A percentile compares a stretch with the other conserved stretches of the same genome.
phyloP scores from a whole-genome alignment of 1,139 yeast genomes.

The Suhomyces choctaworum region DNA sequence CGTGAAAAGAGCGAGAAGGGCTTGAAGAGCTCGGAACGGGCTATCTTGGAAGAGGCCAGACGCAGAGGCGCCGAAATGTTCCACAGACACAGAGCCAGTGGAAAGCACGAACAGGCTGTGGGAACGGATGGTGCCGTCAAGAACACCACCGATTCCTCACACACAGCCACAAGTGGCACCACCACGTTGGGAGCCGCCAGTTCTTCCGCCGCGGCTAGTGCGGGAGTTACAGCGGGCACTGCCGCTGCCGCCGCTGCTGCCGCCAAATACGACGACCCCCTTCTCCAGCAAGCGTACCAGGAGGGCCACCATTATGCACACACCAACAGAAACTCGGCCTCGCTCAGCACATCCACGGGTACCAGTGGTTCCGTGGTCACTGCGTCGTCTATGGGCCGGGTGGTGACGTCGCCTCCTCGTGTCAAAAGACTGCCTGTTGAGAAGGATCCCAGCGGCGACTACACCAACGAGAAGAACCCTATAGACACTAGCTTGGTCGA shows the following conservation, averaged over 20 bases:
- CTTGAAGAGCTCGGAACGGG: conserved; percentile 1
- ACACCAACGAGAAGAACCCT: conserved; percentile 33
- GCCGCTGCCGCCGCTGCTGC: conserved; percentile 10
- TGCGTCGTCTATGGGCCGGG: conserved; percentile 30
- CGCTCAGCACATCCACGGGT: neutral
- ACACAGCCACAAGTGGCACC: neutral
- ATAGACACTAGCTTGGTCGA: conserved; percentile 25
- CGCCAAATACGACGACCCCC: neutral
- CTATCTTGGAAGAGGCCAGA: neutral
- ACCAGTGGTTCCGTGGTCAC: conserved; percentile 14
- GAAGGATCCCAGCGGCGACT: conserved; percentile 35
- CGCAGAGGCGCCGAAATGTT: neutral
- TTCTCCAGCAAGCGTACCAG: conserved; percentile 22
- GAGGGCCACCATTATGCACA: conserved; percentile 27
- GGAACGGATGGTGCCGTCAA: neutral
- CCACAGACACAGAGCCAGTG: neutral
- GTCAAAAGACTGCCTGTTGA: conserved; percentile 31
- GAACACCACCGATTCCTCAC: no score
- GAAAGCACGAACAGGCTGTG: neutral
- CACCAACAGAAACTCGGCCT: neutral
- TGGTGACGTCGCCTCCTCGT: conserved; percentile 34
- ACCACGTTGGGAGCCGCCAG: neutral
- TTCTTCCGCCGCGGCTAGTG: neutral
- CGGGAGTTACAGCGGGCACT: neutral
- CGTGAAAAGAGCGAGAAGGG: conserved; percentile 1